Evolutionary conservation across 2,329 filamentous ascomycete genomes (phyloP).

Genomic region (Colletotrichum tanaceti): DNA sequence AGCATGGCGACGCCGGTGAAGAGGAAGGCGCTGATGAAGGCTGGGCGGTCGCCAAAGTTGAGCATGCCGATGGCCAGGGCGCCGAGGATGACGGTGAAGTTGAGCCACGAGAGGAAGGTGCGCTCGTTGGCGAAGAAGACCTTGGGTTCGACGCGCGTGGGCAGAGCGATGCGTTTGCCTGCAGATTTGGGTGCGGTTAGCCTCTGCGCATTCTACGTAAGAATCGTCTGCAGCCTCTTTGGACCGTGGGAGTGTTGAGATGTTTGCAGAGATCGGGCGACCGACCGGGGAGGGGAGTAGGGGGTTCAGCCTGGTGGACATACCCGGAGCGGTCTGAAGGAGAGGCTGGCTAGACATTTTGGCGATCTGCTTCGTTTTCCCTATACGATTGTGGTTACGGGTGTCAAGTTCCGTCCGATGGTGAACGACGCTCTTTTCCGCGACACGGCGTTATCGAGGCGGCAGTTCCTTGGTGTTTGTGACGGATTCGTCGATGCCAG

Average conservation of each 20-base stretch:
- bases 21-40: slow-evolving; percentile 91
- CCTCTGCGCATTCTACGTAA: slow-evolving; percentile 26
- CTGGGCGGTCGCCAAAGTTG: slow-evolving; percentile 95
- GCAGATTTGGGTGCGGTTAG: slow-evolving; percentile 35
- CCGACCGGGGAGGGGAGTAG: background rate
- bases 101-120: slow-evolving; percentile 99
- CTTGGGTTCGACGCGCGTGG: slow-evolving; percentile 97
- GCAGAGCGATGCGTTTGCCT: slow-evolving; percentile 99
- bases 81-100: slow-evolving; percentile 98
- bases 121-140: slow-evolving; percentile 99
- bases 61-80: slow-evolving; percentile 96
- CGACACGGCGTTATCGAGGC: background rate
- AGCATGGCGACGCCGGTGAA: slow-evolving; percentile 96
- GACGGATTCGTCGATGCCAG: background rate
- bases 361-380: slow-evolving; percentile 29
- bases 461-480: background rate
- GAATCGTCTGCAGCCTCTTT: background rate
- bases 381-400: background rate
- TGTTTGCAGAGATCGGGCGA: background rate
- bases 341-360: slow-evolving; percentile 96
- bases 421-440: background rate
- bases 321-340: slow-evolving; percentile 92
- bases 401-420: background rate
- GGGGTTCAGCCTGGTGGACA: slow-evolving; percentile 43
- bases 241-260: slow-evolving; percentile 7